Conservation (phyloP, 495 filamentous ascomycete genomes). For the Penicillium robsamsonii region DNA sequence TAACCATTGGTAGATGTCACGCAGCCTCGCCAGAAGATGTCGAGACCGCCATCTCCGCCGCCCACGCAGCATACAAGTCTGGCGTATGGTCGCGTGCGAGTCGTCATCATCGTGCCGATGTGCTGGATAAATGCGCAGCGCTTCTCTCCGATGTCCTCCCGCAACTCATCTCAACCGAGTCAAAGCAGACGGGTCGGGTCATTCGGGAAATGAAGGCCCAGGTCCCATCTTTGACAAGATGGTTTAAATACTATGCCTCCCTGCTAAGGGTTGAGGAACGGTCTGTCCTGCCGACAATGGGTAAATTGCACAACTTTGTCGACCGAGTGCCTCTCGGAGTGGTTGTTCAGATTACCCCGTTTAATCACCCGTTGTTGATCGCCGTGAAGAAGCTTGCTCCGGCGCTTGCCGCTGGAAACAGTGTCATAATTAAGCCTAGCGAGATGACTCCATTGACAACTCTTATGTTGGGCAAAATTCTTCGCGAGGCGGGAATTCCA, state of each 20-base stretch:
- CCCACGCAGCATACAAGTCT: conserved; percentile 49
- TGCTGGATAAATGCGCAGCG: conserved; percentile 54
- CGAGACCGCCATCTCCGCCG: conserved; percentile 41
- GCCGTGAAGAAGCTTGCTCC: conserved; percentile 63
- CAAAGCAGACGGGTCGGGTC: conserved; percentile 59
- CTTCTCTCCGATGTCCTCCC: conserved; percentile 50
- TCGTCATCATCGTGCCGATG: conserved; percentile 50
- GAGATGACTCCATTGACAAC: conserved; percentile 60
- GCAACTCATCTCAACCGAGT: conserved; percentile 55
- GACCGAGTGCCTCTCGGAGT: conserved; percentile 60
- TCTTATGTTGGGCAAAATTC: conserved; percentile 48
- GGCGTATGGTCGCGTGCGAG: conserved; percentile 59
- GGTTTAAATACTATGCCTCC: conserved; percentile 64
- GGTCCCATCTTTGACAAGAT: conserved; percentile 58
- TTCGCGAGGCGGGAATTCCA: conserved; percentile 55
- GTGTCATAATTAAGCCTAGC: conserved; percentile 60
- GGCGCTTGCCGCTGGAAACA: conserved; percentile 61
- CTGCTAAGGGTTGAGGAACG: conserved; percentile 60
- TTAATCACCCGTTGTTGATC: conserved; percentile 63
- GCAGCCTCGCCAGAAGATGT: conserved; percentile 50
- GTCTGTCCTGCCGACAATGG: conserved; percentile 57
- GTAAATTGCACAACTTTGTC: conserved; percentile 60
- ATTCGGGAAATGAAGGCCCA: conserved; percentile 66
- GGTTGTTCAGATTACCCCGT: conserved; percentile 62
- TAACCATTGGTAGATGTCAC: conserved; percentile 28